phyloP scores from a whole-genome alignment of 1,284 basidiomycete genomes.

The Pseudozyma sp. region DNA sequence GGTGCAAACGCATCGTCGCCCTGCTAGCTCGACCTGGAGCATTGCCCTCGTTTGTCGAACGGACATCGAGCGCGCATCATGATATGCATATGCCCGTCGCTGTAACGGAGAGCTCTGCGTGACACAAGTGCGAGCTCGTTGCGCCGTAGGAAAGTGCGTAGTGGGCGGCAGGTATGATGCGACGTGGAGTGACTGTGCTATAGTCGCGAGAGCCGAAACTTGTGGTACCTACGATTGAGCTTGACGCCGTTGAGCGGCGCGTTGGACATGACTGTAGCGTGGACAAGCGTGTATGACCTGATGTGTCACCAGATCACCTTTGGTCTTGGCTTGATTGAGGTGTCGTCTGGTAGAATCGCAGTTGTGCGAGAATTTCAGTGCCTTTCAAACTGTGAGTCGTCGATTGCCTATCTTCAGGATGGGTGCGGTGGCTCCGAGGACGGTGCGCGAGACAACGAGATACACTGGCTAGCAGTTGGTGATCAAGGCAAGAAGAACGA shows the following conservation, averaged over 20 bases:
- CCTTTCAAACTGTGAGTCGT: slow-evolving; percentile 2
- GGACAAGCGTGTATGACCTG: slow-evolving; percentile 6
- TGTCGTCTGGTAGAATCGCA: background rate
- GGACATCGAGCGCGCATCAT: no score
- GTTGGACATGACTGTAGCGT: slow-evolving; percentile 47
- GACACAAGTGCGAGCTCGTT: no score
- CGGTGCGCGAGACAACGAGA: no score
- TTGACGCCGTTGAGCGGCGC: slow-evolving; percentile 62
- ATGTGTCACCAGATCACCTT: slow-evolving; percentile 4
- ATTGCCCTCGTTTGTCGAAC: background rate
- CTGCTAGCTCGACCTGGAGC: background rate
- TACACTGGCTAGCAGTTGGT: no score
- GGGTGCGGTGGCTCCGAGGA: background rate
- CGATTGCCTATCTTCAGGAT: background rate
- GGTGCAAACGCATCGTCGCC: no score
- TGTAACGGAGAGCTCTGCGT: no score
- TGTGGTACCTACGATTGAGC: slow-evolving; percentile 47
- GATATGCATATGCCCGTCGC: no score
- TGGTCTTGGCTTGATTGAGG: background rate
- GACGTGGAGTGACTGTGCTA: no score
- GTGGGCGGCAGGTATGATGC: background rate
- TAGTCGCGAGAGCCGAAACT: no score
- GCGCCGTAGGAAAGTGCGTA: no score
- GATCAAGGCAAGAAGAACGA: background rate
- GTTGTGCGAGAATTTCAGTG: background rate